Evolutionary conservation across 2,329 filamentous ascomycete species (phyloP).

Genomic region (Trichoderma harzianum): DNA sequence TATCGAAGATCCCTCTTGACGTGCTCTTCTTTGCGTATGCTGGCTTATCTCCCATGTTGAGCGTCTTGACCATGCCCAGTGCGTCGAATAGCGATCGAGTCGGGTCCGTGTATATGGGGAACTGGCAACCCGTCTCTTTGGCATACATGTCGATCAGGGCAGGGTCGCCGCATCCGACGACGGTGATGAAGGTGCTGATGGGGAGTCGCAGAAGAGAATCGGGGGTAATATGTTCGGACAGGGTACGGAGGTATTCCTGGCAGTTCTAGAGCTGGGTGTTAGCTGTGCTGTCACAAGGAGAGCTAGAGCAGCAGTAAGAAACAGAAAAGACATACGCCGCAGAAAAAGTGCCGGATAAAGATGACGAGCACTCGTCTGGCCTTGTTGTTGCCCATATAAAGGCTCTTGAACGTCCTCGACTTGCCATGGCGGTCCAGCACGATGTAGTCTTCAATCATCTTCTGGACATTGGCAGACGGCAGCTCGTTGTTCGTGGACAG

Average conservation of each 20-base stretch:
- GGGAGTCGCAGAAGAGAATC: conserved; percentile 48
- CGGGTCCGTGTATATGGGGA: conserved; percentile 76
- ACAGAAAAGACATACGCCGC: conserved; percentile 56
- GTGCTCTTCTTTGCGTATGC: conserved; percentile 61
- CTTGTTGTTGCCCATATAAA: conserved; percentile 55
- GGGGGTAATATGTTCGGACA: conserved; percentile 57
- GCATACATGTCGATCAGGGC: conserved; percentile 66
- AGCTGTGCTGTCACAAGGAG: conserved; percentile 17
- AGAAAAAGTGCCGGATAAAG: conserved; percentile 79
- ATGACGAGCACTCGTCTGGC: conserved; percentile 62
- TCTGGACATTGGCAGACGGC: conserved; percentile 47
- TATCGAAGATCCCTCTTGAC: conserved; percentile 46
- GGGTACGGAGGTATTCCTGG: conserved; percentile 66
- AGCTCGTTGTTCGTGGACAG: conserved; percentile 54
- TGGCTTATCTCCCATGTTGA: conserved; percentile 57
- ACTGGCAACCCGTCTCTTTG: conserved; percentile 60
- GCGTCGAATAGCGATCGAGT: conserved; percentile 61
- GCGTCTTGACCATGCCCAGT: conserved; percentile 66
- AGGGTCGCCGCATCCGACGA: conserved; percentile 71
- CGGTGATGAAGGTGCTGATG: conserved; percentile 59
- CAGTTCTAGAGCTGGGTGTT: conserved; percentile 54
- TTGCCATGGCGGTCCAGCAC: conserved; percentile 62
- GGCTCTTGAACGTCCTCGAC: conserved; percentile 57
- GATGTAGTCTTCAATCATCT: conserved; percentile 51
- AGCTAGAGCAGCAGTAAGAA: not conserved